These are phyloP conservation scores for Thielaviopsis populi DNA, from an alignment of 2,329 filamentous ascomycete genomes.

Conservation along the genomic window DNA sequence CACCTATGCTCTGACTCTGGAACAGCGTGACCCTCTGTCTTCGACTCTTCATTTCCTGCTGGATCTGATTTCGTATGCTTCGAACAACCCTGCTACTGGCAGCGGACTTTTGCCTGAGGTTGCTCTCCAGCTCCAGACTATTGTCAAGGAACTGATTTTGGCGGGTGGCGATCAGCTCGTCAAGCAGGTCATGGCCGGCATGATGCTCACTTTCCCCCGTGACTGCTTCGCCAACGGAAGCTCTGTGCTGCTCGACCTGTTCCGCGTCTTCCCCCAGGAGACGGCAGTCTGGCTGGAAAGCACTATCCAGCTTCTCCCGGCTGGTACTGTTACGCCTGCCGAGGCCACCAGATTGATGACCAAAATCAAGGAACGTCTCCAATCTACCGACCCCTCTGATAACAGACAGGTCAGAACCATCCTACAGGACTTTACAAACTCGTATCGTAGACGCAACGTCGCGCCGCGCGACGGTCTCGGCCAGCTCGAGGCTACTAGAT, in stretches of 20 bases:
- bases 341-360: conserved; percentile 70
- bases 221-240: conserved; percentile 94
- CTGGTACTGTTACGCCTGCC: conserved; percentile 61
- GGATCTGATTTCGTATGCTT: conserved; percentile 79
- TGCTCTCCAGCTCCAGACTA: conserved; percentile 52
- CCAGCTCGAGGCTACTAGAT: conserved; percentile 69
- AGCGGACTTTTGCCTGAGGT: conserved; percentile 41
- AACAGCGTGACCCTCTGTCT: conserved; percentile 82
- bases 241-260: conserved; percentile 76
- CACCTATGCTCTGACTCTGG: conserved; percentile 69
- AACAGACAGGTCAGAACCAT: conserved; percentile 67
- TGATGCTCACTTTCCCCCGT: conserved; percentile 98
- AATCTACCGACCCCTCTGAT: conserved; percentile 42
- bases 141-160: conserved; percentile 57
- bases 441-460: conserved; percentile 82
- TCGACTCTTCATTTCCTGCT: conserved; percentile 87
- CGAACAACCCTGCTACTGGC: conserved; percentile 53
- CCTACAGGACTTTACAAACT: conserved; percentile 92
- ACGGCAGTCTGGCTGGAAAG: conserved; percentile 69
- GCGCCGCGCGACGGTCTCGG: conserved; percentile 88
- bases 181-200: conserved; percentile 82
- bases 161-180: conserved; percentile 63
- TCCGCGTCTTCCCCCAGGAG: conserved; percentile 69
- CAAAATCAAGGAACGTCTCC: conserved; percentile 66
- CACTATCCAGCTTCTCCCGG: conserved; percentile 71